Percentiles rank a stretch among this genome's conserved stretches.
phyloP scores from a whole-genome alignment of 768 basidiomycete genomes.

The Tulasnella sp. region DNA sequence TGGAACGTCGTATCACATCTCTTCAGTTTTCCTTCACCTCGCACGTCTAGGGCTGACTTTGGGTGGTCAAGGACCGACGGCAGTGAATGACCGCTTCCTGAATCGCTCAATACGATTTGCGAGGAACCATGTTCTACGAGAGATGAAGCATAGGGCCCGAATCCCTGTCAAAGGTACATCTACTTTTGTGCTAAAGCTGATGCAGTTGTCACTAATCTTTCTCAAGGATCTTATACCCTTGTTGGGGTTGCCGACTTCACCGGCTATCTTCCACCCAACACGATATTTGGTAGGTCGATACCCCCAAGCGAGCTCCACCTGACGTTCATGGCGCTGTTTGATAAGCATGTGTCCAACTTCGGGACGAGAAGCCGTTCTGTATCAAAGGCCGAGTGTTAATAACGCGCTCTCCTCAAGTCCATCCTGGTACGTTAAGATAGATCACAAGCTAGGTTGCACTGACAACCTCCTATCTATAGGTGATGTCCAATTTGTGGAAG shows the following conservation, averaged over 20 bases:
- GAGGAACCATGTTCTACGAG: conserved; percentile 58
- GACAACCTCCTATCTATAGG: neutral
- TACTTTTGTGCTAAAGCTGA: conserved; percentile 26
- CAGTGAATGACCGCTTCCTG: conserved; percentile 49
- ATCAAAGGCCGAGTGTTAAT: conserved; percentile 55
- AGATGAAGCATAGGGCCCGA: conserved; percentile 60
- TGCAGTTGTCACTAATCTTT: neutral
- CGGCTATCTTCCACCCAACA: conserved; percentile 47
- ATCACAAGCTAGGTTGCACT: neutral
- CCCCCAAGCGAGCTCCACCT: conserved; percentile 34
- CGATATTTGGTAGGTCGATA: conserved; percentile 54
- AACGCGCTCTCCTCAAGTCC: conserved; percentile 64
- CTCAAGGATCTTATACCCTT: conserved; percentile 49
- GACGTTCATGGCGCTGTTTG: neutral
- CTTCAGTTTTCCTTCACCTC: conserved; percentile 52
- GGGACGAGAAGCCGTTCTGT: conserved; percentile 39
- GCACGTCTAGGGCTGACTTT: conserved; percentile 47
- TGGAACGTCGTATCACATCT: conserved; percentile 53
- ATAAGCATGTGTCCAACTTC: conserved; percentile 46
- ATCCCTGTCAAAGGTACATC: conserved; percentile 56
- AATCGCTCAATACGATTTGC: conserved; percentile 52
- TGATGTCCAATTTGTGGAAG: conserved; percentile 40
- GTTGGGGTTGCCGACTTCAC: conserved; percentile 72
- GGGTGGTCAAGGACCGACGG: conserved; percentile 34
- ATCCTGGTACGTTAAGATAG: conserved; percentile 52